A percentile compares a stretch with the other conserved stretches of the same genome.
phyloP scores from a whole-genome alignment of 331 rosid species.

The Rhamnella rubrinervis region DNA sequence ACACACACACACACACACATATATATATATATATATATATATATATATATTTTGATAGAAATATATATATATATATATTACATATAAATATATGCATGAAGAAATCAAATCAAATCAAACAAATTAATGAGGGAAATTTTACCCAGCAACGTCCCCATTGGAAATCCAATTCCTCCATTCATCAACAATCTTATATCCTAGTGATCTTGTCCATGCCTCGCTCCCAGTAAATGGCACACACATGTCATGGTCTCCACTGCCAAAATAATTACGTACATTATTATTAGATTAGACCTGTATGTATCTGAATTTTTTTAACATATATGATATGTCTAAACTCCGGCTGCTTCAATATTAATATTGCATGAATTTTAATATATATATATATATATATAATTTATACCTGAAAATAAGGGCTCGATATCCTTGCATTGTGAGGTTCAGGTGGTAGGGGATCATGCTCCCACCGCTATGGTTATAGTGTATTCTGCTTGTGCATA shows the following conservation, averaged over 20 bases:
- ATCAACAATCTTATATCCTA: constrained; percentile 40
- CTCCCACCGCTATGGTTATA: constrained; percentile 42
- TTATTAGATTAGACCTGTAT: neutral
- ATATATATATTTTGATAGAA: no score
- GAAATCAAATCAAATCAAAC: neutral
- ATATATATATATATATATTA: no score
- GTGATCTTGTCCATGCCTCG: constrained; percentile 54
- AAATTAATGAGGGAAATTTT: neutral
- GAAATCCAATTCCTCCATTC: constrained; percentile 50
- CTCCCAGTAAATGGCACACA: constrained; percentile 58
- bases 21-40: no score
- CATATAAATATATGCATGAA: no score
- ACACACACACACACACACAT: neutral
- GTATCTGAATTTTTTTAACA: no score
- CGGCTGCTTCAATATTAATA: neutral
- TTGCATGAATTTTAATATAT: neutral
- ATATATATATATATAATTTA: no score
- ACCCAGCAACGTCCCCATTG: constrained; percentile 47
- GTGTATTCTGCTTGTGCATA: constrained; percentile 31
- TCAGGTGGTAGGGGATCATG: constrained; percentile 49
- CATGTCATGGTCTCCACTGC: constrained; percentile 63
- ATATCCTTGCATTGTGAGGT: constrained; percentile 41
- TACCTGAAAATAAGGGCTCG: constrained; percentile 46
- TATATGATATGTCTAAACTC: neutral
- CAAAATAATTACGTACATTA: neutral